Conservation (phyloP, 306 rosid genomes). For the Arachis stenosperma region DNA sequence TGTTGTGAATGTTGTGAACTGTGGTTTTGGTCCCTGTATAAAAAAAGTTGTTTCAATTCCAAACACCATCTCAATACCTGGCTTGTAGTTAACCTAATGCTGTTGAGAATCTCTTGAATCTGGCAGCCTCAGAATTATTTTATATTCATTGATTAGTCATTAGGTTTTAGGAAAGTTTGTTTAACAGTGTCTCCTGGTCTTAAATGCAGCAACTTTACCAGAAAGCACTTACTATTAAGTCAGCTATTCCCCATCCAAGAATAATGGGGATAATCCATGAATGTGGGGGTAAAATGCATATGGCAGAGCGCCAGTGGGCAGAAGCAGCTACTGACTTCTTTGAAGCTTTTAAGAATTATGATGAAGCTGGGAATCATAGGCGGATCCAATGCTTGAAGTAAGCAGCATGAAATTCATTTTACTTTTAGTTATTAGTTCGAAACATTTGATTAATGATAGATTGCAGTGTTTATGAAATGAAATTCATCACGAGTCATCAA, state of each 20-base stretch:
- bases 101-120: not conserved
- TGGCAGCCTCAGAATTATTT: not conserved
- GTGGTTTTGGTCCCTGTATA: too few species aligned
- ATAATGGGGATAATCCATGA: conserved; percentile 98
- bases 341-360: conserved; percentile 95
- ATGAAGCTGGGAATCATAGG: conserved; percentile 97
- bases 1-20: too few species aligned
- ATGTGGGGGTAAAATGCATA: conserved; percentile 99
- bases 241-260: conserved; percentile 99
- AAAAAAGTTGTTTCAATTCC: too few species aligned
- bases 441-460: conserved; percentile 12
- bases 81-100: not conserved
- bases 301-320: conserved; percentile 99
- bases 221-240: conserved; percentile 94
- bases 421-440: conserved; percentile 26
- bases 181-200: conserved; percentile 32
- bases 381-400: conserved; percentile 98
- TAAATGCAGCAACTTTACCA: conserved; percentile 95
- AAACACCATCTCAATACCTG: not conserved
- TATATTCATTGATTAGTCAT: not conserved
- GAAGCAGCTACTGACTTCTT: conserved; percentile 98
- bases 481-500: conserved; percentile 18
- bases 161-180: conserved; percentile 27
- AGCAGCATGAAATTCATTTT: conserved; percentile 30
- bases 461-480: conserved; percentile 1